Base-by-base conservation (phyloP, 768 basidiomycete species). In the Phanerochaete sordida region DNA sequence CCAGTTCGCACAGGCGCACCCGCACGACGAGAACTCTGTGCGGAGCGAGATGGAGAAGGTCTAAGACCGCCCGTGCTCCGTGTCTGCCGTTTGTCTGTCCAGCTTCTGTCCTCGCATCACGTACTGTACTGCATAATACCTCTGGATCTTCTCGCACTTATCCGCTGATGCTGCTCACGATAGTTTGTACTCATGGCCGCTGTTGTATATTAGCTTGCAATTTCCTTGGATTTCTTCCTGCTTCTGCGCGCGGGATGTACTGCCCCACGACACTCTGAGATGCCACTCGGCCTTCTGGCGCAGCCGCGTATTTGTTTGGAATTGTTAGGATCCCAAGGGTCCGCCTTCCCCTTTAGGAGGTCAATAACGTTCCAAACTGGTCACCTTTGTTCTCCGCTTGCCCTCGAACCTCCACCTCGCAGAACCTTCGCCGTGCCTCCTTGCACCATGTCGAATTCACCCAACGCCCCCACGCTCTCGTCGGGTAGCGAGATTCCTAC, bases 11-110 rank as follows among this genome's bases (percentile, higher is more conserved):
- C 56, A 58, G 8, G 56, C 30, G 19, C 24, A 24, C 11, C 50
- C 30, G 30, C 35, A 33, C 45, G 60, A 61, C 30, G 60, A 47
- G 37, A 39, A 35, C 49, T 57, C 56, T 16, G 60, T 62, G 2
- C 56, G 56, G 16, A 57, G 54, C 24, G 60, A 62, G 37, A 47
- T 45, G 27, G 60, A 47, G 19, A 44, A 61, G 44, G 39, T 51
- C 37, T 54, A 54, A 24, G 13, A 7, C 37, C 35, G 16, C 33
- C 7, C 26, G 7, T 7, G 47, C 47, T 6, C 47, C 19, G 8
- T 26, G 5, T 24, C 30, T 30, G 28, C 8, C 33, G 6, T 13
- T 13, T 35, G 50, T 12, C 23, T 15, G 31, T 6, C 35, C 21
- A n/a, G 28, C 33, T 8, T 4, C 16, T 39, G 4, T 12, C 21